Conservation (phyloP, 768 basidiomycete genomes). For the Suillus subalutaceus region DNA sequence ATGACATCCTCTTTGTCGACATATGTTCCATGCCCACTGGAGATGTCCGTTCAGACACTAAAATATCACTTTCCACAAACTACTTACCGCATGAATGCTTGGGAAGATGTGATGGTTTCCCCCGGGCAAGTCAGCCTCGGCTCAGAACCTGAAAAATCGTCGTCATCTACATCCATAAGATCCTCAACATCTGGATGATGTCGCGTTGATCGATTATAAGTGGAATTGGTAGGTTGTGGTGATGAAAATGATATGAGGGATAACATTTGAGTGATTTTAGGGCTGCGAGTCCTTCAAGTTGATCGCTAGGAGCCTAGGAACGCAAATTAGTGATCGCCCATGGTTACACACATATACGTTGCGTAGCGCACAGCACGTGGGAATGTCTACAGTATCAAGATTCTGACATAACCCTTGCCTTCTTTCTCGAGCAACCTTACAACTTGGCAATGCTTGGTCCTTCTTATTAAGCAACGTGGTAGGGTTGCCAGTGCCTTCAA, state of each 20-base stretch:
- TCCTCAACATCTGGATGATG: slow-evolving; percentile 43
- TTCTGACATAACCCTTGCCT: too few relatives aligned
- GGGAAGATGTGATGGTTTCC: slow-evolving; percentile 80
- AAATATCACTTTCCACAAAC: not conserved
- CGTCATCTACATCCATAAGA: slow-evolving; percentile 57
- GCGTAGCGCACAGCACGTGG: not conserved
- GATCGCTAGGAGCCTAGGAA: slow-evolving; percentile 7
- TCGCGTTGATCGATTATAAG: slow-evolving; percentile 19
- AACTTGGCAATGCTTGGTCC: slow-evolving; percentile 1
- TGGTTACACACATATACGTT: slow-evolving; percentile 3
- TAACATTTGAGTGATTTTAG: slow-evolving; percentile 32
- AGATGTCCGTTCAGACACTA: not conserved
- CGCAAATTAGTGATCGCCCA: slow-evolving; percentile 7
- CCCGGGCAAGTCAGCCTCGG: slow-evolving; percentile 76
- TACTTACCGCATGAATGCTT: slow-evolving; percentile 84
- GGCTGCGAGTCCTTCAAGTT: not conserved
- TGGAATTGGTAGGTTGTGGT: slow-evolving; percentile 25
- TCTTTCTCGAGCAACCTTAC: not conserved
- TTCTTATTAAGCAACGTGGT: not conserved
- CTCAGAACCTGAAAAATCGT: slow-evolving; percentile 41
- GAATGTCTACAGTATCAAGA: not conserved
- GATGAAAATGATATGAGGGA: slow-evolving; percentile 41
- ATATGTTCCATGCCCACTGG: slow-evolving; percentile 97
- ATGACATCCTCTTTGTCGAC: slow-evolving; percentile 87
- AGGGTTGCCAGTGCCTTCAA: not conserved